Percentiles rank a stretch among this genome's conserved stretches.
Evolutionary conservation across 2,329 filamentous ascomycete genomes (phyloP).

Genomic region (Dichotomopilus funicola): DNA sequence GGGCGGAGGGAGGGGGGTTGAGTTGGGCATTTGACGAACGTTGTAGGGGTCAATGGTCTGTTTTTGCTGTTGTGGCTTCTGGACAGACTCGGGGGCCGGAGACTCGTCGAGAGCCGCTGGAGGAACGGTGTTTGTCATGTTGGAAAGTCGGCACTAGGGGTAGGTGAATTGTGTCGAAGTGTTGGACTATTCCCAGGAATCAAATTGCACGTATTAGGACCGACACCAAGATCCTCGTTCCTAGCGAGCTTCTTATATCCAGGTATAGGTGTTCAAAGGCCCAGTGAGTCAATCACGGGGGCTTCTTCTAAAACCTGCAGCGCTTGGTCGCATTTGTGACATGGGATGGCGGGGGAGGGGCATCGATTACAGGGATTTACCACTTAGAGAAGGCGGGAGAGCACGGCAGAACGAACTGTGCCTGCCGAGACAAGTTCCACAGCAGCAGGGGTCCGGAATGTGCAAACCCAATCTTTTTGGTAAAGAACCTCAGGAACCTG

Average conservation of each 20-base stretch:
- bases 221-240: too few species aligned
- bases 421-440: conserved; percentile 5
- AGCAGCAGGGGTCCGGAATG: background rate
- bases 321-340: too few species aligned
- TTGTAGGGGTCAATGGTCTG: conserved; percentile 31
- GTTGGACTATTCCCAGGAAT: background rate
- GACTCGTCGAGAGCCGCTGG: conserved; percentile 22
- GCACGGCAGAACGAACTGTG: conserved; percentile 7
- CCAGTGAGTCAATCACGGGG: too few species aligned
- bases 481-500: too few species aligned
- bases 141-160: too few species aligned
- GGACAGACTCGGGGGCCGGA: conserved; percentile 15
- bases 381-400: conserved; percentile 7
- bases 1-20: too few species aligned
- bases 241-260: too few species aligned
- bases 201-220: background rate
- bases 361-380: conserved; percentile 6
- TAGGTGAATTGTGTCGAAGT: background rate
- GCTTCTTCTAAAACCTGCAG: too few species aligned
- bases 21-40: conserved; percentile 11
- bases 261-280: too few species aligned
- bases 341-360: conserved; percentile 18
- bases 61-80: conserved; percentile 17
- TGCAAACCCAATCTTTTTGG: too few species aligned
- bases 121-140: conserved; percentile 20